Evolutionary conservation across 2,329 filamentous ascomycete species (phyloP).

Genomic region (Ophioceras dolichostomum): DNA sequence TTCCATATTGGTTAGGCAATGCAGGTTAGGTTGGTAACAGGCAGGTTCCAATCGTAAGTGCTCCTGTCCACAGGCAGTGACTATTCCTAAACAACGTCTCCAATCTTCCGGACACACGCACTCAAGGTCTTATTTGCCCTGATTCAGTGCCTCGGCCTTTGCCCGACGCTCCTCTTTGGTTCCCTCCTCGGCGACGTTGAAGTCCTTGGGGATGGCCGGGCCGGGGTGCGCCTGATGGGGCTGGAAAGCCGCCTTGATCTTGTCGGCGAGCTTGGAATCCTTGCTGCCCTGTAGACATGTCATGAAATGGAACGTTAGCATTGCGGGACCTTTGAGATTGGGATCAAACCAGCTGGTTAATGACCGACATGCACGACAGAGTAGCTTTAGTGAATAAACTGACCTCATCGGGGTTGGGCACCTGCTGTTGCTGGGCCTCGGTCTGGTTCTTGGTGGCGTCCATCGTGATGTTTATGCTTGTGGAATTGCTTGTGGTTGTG

Average conservation of each 20-base stretch:
- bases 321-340: neutral
- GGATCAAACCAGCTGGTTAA: neutral
- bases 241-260: constrained; percentile 32
- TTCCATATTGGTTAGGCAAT: no score
- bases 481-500: neutral
- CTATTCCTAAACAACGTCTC: no score
- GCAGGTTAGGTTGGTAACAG: no score
- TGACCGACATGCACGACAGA: neutral
- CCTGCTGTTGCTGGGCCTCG: constrained; percentile 13
- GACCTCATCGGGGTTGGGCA: constrained; percentile 5
- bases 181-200: constrained; percentile 42
- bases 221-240: constrained; percentile 44
- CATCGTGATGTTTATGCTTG: constrained; percentile 9
- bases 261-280: constrained; percentile 19
- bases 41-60: no score
- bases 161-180: constrained; percentile 57
- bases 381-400: neutral
- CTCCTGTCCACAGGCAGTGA: no score
- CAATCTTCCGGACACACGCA: no score
- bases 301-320: neutral
- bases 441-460: constrained; percentile 12
- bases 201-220: constrained; percentile 40
- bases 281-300: constrained; percentile 12
- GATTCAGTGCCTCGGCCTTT: constrained; percentile 55
- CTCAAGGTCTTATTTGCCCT: no score